Evolutionary conservation across 2,329 filamentous ascomycete genomes (phyloP).

Genomic region (Cucurbitaria berberidis): DNA sequence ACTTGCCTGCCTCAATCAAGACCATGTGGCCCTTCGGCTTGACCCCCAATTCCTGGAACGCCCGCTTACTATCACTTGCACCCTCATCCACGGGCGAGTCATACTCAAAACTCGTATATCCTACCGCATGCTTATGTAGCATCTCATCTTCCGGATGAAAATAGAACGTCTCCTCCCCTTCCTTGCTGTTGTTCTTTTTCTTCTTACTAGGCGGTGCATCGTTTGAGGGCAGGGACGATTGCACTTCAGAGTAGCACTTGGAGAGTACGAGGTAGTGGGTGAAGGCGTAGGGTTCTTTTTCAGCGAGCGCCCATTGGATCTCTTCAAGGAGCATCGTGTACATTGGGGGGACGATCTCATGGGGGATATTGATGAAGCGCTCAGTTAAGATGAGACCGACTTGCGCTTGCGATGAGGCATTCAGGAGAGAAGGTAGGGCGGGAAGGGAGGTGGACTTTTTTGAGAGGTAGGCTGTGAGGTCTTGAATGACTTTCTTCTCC

Average conservation of each 20-base stretch:
- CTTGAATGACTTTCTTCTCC: slow-evolving; percentile 73
- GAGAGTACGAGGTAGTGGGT: slow-evolving; percentile 91
- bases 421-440: slow-evolving; percentile 48
- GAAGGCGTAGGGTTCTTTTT: slow-evolving; percentile 91
- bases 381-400: slow-evolving; percentile 91
- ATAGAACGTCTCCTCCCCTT: slow-evolving; percentile 70
- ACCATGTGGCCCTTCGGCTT: slow-evolving; percentile 84
- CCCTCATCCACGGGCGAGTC: slow-evolving; percentile 78
- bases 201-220: slow-evolving; percentile 51
- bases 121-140: slow-evolving; percentile 75
- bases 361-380: slow-evolving; percentile 94
- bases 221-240: slow-evolving; percentile 71
- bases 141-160: slow-evolving; percentile 98
- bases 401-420: slow-evolving; percentile 53
- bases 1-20: slow-evolving; percentile 80
- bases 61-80: slow-evolving; percentile 86
- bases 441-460: slow-evolving; percentile 61
- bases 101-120: slow-evolving; percentile 74
- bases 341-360: slow-evolving; percentile 89
- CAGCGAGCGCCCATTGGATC: slow-evolving; percentile 83
- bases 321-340: slow-evolving; percentile 95
- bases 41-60: slow-evolving; percentile 92
- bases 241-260: slow-evolving; percentile 90
- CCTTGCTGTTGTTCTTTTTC: slow-evolving; percentile 50
- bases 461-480: slow-evolving; percentile 73